A percentile compares a stretch with the other conserved stretches of the same genome.
Conservation (phyloP, 192 early-diverging fungal genomes). For the Coemansia sp. region DNA sequence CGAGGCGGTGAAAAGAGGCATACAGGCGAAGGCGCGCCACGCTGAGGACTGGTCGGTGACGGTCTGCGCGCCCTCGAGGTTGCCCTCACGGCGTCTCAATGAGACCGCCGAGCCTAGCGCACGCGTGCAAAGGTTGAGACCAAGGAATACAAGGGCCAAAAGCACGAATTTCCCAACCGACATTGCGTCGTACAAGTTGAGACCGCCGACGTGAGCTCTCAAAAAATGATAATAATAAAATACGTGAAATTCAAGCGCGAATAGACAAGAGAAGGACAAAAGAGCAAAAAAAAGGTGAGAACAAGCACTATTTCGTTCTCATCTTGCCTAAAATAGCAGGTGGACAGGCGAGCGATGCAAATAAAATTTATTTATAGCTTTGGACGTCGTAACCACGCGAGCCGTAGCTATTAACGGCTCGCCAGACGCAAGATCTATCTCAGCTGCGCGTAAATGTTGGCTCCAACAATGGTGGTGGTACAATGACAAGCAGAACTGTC, state of each 20-base stretch:
- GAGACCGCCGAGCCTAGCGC: not conserved
- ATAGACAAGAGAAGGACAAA: not conserved
- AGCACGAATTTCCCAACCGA: not conserved
- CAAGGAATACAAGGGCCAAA: not conserved
- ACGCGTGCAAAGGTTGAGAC: slow-evolving; percentile 1
- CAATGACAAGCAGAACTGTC: too few relatives aligned
- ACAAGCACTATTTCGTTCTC: too few relatives aligned
- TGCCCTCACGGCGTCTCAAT: slow-evolving; percentile 32
- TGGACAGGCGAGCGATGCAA: too few relatives aligned
- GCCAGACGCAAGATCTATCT: too few relatives aligned
- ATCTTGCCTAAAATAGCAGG: too few relatives aligned
- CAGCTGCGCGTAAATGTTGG: too few relatives aligned
- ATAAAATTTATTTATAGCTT: too few relatives aligned
- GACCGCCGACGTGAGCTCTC: not conserved
- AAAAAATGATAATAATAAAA: not conserved
- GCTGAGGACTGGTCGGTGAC: slow-evolving; percentile 31
- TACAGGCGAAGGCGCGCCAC: slow-evolving; percentile 52
- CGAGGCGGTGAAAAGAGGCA: slow-evolving; percentile 47
- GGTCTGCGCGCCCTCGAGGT: slow-evolving; percentile 34
- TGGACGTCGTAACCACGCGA: too few relatives aligned
- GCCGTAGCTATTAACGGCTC: too few relatives aligned
- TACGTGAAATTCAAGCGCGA: not conserved
- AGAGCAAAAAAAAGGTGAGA: not conserved
- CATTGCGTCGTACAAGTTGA: slow-evolving; percentile 1
- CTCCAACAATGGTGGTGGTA: too few relatives aligned